Conservation (phyloP, 1,284 basidiomycete genomes). For the Ganoderma boninense region DNA sequence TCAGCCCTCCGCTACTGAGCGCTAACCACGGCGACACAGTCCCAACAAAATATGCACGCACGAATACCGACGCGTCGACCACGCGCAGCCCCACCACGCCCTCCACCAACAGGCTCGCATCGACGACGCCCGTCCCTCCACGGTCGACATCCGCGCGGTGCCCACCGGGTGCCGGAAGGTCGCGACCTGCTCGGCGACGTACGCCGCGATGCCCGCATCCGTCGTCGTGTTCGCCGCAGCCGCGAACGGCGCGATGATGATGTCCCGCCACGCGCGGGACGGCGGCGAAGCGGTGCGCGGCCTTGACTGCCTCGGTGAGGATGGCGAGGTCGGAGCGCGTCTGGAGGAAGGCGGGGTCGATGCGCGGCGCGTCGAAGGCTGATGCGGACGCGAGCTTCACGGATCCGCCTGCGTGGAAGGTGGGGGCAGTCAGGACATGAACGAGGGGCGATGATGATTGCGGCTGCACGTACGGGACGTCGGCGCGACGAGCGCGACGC, state of each 20-base stretch:
- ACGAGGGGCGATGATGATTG: no score
- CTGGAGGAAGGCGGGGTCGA: constrained; percentile 31
- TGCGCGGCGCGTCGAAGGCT: constrained; percentile 32
- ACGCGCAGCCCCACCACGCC: neutral
- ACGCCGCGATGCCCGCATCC: constrained; percentile 22
- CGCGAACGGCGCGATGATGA: constrained; percentile 7
- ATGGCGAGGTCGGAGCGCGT: constrained; percentile 32
- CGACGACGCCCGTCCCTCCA: constrained; percentile 35
- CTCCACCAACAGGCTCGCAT: constrained; percentile 22
- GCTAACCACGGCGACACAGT: no score
- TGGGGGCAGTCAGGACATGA: no score
- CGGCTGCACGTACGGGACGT: constrained; percentile 20
- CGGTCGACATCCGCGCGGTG: constrained; percentile 25
- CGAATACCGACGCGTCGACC: neutral
- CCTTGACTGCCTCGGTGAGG: constrained; percentile 24
- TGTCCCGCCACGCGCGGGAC: constrained; percentile 28
- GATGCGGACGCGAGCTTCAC: constrained; percentile 34
- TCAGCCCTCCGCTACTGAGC: neutral
- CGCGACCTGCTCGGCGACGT: constrained; percentile 3
- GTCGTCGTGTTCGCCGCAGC: constrained; percentile 5
- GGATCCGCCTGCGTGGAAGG: constrained; percentile 37
- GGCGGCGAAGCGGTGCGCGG: constrained; percentile 25
- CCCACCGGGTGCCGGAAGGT: constrained; percentile 24
- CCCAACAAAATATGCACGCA: neutral
- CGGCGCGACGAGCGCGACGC: constrained; percentile 18